phyloP scores from a whole-genome alignment of 306 rosid species.

The Lagenaria siceraria region DNA sequence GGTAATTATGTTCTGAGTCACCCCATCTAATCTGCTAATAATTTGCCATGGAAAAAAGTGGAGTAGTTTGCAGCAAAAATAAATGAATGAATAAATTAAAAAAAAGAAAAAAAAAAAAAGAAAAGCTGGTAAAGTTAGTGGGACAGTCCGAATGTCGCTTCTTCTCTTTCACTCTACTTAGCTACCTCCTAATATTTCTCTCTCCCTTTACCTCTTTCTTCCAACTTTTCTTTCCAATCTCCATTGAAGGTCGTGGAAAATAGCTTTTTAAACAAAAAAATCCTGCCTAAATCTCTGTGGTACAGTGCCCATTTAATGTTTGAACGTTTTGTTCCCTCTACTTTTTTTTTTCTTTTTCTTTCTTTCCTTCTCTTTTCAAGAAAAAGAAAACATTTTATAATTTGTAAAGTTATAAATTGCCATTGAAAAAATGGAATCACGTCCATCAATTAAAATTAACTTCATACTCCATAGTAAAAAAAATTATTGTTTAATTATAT shows the following conservation, averaged over 20 bases:
- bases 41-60: conserved; percentile 20
- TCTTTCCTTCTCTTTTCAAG: no score
- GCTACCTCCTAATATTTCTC: background rate
- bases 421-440: no score
- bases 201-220: background rate
- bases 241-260: background rate
- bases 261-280: background rate
- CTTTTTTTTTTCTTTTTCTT: background rate
- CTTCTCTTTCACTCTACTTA: conserved; percentile 8
- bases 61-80: background rate
- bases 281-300: background rate
- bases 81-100: no score
- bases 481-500: no score
- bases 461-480: no score
- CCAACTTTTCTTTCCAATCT: conserved; percentile 3
- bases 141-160: conserved; percentile 98
- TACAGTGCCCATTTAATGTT: background rate
- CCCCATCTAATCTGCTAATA: conserved; percentile 27
- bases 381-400: no score
- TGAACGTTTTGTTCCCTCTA: background rate
- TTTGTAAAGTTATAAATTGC: no score
- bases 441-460: no score
- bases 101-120: conserved; percentile 5
- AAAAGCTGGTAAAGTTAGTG: conserved; percentile 67
- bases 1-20: conserved; percentile 18